Conservation (phyloP, 129 eudicot species). For the Flaveria trinervia region DNA sequence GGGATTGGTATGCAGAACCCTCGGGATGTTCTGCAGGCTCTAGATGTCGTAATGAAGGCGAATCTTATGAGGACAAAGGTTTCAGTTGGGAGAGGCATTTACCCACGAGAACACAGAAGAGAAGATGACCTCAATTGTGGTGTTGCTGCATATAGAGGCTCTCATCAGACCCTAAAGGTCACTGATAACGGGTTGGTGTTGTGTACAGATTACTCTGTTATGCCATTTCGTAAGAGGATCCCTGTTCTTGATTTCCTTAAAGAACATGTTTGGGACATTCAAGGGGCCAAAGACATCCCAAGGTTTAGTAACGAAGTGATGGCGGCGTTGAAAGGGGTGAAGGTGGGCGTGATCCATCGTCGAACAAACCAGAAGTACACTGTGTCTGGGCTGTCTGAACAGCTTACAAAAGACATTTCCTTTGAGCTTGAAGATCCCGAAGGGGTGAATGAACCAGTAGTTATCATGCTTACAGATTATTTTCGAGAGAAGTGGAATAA, state of each 20-base stretch:
- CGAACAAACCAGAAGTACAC: constrained; percentile 59
- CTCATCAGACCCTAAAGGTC: constrained; percentile 60
- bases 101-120: constrained; percentile 30
- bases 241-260: constrained; percentile 67
- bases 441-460: constrained; percentile 33
- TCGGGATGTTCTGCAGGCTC: constrained; percentile 65
- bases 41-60: constrained; percentile 69
- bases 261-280: constrained; percentile 46
- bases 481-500: constrained; percentile 50
- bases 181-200: constrained; percentile 57
- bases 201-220: constrained; percentile 57
- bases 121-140: constrained; percentile 56
- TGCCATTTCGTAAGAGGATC: constrained; percentile 61
- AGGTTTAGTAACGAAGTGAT: constrained; percentile 28
- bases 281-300: constrained; percentile 28
- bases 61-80: constrained; percentile 47
- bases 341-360: constrained; percentile 70
- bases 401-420: constrained; percentile 35
- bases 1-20: constrained; percentile 47
- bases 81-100: constrained; percentile 49
- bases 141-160: constrained; percentile 65
- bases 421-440: constrained; percentile 52
- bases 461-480: constrained; percentile 44
- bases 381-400: constrained; percentile 44
- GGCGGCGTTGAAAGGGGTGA: constrained; percentile 50